Conservation (phyloP, 2,329 filamentous ascomycete genomes). For the Ophiostoma piceae region DNA sequence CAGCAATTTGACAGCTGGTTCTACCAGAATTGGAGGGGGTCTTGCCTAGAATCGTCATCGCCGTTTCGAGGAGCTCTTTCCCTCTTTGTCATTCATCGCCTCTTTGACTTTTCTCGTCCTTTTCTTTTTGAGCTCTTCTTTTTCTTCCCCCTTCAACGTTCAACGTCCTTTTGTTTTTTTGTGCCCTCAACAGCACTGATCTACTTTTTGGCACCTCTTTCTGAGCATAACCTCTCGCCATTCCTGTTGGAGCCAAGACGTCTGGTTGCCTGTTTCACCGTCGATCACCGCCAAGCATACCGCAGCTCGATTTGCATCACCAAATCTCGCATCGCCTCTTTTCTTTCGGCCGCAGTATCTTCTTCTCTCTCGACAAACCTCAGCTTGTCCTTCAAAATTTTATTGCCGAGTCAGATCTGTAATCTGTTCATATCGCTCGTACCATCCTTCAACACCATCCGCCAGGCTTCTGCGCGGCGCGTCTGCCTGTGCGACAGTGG, state of each 20-base stretch:
- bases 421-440: background rate
- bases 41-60: slow-evolving; percentile 22
- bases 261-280: background rate
- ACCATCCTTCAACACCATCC: background rate
- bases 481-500: slow-evolving; percentile 20
- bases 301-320: slow-evolving; percentile 9
- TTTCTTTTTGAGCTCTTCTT: background rate
- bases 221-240: background rate
- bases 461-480: background rate
- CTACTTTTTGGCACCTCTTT: background rate
- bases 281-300: slow-evolving; percentile 3
- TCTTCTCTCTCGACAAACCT: background rate
- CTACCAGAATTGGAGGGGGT: background rate
- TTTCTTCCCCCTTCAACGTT: background rate
- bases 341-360: background rate
- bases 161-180: background rate
- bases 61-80: slow-evolving; percentile 5
- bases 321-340: background rate
- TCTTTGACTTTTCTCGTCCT: background rate
- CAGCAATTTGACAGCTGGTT: background rate
- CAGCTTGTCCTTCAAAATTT: background rate
- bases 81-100: background rate
- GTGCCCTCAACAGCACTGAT: background rate
- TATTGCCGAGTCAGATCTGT: background rate
- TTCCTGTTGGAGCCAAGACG: background rate